Base-by-base conservation (phyloP, 2,329 filamentous ascomycete species). In the Aureobasidium sp. region DNA sequence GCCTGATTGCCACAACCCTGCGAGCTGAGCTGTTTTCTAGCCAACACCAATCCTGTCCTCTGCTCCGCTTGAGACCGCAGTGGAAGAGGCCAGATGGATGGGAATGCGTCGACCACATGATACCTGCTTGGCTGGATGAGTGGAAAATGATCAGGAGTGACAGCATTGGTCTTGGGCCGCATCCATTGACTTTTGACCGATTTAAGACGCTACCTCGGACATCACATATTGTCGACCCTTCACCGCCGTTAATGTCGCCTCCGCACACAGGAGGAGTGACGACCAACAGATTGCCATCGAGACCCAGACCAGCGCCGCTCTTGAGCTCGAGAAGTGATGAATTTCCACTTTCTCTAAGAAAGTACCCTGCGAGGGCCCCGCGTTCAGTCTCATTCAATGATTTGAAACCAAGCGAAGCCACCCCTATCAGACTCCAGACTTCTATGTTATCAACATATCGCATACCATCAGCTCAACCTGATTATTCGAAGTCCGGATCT, bases 61-160 rank as follows among this genome's bases (percentile, higher is more conserved):
- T 58, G 7, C 36, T 48, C 15, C 8, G n/a, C 15, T 9, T 15
- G 8, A 31, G 15, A 20, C 45, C 55, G 16, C 63, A 25, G 10
- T 65, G 60, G 4, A 9, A 54, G 23, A 33, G 45, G 25, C 63
- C 63, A 4, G 25, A 31, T 13, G 54, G 27, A 10, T 65, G 63
- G 63, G 63, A 65, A 27, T 60, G 18, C 38, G 63, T 58, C 20
- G 63, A 65, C 16, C 43, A 65, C 11, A 51, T 65, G 63, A 23
- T 65, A n/a, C 63, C 63, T 23, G 42, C 25, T 50, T 65, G 63
- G 63, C n/a, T 56, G 3, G 63, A 51, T 10, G 63, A 59, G 25
- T 65, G 63, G 63, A 63, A 42, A 18, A 10, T 10, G 18, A 18
- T 23, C 33, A 40, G 25, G 3, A 45, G 20, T 11, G 25, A 43